A percentile compares a stretch with the other conserved stretches of the same genome.
Conservation (phyloP, 2,329 filamentous ascomycete species). For the Trichophyton benhamiae region DNA sequence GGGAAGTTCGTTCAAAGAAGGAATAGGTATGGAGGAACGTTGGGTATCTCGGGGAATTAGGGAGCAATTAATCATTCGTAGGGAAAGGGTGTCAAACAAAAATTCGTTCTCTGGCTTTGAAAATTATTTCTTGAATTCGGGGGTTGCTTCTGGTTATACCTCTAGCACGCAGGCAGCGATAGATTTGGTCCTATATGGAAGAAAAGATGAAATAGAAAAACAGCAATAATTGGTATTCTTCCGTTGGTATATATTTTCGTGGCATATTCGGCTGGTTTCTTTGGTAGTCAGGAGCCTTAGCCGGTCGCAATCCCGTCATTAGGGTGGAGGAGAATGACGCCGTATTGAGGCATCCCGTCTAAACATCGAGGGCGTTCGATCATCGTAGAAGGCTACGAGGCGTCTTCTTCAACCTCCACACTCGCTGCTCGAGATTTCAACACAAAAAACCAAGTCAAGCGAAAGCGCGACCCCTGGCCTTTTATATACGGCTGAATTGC, state of each 20-base stretch:
- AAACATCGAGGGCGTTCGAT: not conserved
- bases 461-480: not conserved
- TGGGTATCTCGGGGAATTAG: not conserved
- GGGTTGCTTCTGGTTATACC: no score
- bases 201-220: not conserved
- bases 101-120: no score
- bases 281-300: not conserved
- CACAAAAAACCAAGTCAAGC: not conserved
- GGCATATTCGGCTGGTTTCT: no score
- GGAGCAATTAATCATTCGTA: not conserved
- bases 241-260: not conserved
- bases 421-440: not conserved
- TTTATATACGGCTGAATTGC: not conserved
- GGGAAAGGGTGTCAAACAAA: no score
- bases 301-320: not conserved
- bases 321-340: not conserved
- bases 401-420: not conserved
- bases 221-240: not conserved
- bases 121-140: no score
- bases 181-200: no score
- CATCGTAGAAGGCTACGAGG: not conserved
- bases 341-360: not conserved
- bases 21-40: not conserved
- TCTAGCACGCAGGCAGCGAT: no score
- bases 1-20: constrained; percentile 34